Evolutionary conservation across 1,284 basidiomycete species (phyloP), one percentile per base, ranked within the genome.

Genomic region (Puccinia triticina): DNA sequence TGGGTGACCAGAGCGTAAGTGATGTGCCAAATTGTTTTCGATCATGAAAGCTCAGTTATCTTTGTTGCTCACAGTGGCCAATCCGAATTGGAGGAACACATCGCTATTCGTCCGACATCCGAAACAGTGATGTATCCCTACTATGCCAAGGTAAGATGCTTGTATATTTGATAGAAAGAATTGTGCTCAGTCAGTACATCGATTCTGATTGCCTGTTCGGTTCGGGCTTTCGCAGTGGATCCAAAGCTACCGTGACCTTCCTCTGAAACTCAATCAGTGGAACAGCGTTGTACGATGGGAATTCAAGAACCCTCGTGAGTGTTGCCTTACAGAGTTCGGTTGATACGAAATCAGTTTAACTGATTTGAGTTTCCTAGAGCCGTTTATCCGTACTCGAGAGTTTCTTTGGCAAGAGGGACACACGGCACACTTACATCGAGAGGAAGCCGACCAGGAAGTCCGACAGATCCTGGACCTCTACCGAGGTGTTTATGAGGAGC

Each of bases 331-430:
- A 77, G 0, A 77, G 10, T 46, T 16, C 43, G 12, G 23, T 55
- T 61, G 32, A n/a, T 66, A 16, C 59, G 10, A 34, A 43, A 23
- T 23, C 84, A 85, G 88, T 86, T 64, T 26, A 14, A 74, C n/a
- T 72, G 10, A 29, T 21, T n/a, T 0, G 29, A 72, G 37, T 21
- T 8, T 72, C 74, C 59, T 86, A 93, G 92, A 99, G 88, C 96
- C 96, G 1, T 99, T 99, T 93, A 91, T 99, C 61, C 94, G 96
- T 84, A 99, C 97, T 1, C 94, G 97, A 86, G 96, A 99, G 89
- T 99, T 98, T 91, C 89, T 99, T 50, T 99, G 97, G 96, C 96
- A 99, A 89, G 97, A 99, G 88, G 96, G 96, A 69, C 96, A 99
- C 90, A 98, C 97, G 7, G 97, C 96, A 1, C 92, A 93, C 88